Percentiles rank a stretch among this genome's conserved stretches.
Evolutionary conservation across 805 yeast genomes (phyloP).

Genomic region (Ogataea parapolymorpha): DNA sequence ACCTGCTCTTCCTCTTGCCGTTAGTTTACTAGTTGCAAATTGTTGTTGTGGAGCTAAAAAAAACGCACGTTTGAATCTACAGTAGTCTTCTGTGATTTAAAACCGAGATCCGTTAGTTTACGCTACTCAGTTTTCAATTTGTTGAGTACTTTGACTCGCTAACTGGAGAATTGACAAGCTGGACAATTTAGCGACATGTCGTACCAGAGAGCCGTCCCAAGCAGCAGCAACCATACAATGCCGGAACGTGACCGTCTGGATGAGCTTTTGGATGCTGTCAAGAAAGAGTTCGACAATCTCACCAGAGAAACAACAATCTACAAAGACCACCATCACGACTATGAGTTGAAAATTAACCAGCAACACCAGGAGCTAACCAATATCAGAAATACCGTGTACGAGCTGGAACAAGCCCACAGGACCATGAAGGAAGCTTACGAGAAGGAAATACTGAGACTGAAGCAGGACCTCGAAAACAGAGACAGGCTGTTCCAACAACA

Average conservation of each 20-base stretch:
- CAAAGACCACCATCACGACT: slow-evolving; percentile 89
- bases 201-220: slow-evolving; percentile 27
- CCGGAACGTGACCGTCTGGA: slow-evolving; percentile 35
- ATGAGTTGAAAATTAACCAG: slow-evolving; percentile 83
- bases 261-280: slow-evolving; percentile 87
- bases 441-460: slow-evolving; percentile 82
- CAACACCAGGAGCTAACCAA: slow-evolving; percentile 92
- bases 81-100: neutral
- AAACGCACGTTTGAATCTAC: neutral
- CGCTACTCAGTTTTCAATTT: neutral
- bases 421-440: slow-evolving; percentile 95
- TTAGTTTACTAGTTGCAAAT: slow-evolving; percentile 4
- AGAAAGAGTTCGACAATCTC: slow-evolving; percentile 84
- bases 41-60: slow-evolving; percentile 2
- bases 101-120: neutral
- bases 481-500: slow-evolving; percentile 56
- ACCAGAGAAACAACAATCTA: slow-evolving; percentile 81
- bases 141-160: slow-evolving; percentile 1
- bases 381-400: slow-evolving; percentile 90
- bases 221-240: slow-evolving; percentile 21
- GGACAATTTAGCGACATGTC: slow-evolving; percentile 20
- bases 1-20: slow-evolving; percentile 3
- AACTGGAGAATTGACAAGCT: slow-evolving; percentile 5
- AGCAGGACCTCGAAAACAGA: slow-evolving; percentile 78
- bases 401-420: slow-evolving; percentile 89